These are phyloP conservation scores for Senecio squalidus DNA, from an alignment of 140 eudicot species.

Conservation along the genomic window DNA sequence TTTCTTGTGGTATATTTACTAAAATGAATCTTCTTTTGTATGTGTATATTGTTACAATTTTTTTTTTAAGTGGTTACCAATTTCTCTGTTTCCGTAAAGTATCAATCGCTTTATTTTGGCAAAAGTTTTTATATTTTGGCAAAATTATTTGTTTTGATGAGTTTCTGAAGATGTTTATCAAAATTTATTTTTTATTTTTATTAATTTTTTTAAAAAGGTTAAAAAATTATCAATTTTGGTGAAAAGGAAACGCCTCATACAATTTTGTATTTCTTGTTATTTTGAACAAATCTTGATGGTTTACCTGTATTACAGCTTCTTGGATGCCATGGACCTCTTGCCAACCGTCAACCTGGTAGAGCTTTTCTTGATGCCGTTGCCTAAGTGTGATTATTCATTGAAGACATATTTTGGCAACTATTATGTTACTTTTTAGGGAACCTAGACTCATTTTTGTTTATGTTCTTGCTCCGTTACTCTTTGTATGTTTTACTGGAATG, in stretches of 20 bases:
- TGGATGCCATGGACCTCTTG: conserved; percentile 72
- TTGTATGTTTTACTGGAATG: conserved; percentile 14
- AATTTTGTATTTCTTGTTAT: background rate
- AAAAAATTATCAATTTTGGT: too few species aligned
- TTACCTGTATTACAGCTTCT: conserved; percentile 45
- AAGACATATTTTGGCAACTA: background rate
- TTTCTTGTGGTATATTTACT: too few species aligned
- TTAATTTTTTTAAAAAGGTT: too few species aligned
- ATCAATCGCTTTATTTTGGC: background rate
- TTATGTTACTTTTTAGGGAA: background rate
- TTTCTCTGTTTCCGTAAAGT: too few species aligned
- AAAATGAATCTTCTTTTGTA: too few species aligned
- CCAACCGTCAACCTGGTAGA: conserved; percentile 59
- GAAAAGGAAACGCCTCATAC: too few species aligned
- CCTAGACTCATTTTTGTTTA: conserved; percentile 2
- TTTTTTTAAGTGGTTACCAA: too few species aligned
- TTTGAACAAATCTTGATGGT: background rate
- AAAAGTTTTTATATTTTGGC: background rate
- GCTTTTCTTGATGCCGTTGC: conserved; percentile 53
- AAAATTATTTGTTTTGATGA: too few species aligned
- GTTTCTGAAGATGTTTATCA: too few species aligned
- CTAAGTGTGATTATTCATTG: background rate
- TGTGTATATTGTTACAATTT: too few species aligned
- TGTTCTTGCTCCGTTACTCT: conserved; percentile 2
- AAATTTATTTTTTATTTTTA: too few species aligned